Base-by-base conservation (phyloP, 768 basidiomycete species). In the Agaricus sinodeliciosus region DNA sequence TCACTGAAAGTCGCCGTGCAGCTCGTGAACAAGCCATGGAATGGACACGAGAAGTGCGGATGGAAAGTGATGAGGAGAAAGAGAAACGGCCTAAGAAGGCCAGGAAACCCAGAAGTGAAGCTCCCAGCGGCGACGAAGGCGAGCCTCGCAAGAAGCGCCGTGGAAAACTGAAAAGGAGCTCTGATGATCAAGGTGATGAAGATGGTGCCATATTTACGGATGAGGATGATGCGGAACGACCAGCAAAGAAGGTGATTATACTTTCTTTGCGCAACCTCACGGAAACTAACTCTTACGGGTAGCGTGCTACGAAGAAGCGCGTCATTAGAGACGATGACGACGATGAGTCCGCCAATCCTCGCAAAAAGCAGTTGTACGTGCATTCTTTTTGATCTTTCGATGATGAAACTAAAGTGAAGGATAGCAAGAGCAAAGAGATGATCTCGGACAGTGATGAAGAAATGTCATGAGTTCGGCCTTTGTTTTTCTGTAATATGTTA, bases 391-490 rank as follows among this genome's bases (percentile, higher is more conserved):
- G 12, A 35, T 12, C 39, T 37, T 39, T 31, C n/a, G n/a, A 40
- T 25, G 42, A 34, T 46, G 40, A 9, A 57, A 41, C 55, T 59
- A 18, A 60, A 37, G 54, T 9, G 34, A 27, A 42, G 36, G 18
- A 11, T 56, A 94, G 92, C 63, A 94, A 94, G 76, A 93, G 89
- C 62, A 92, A 90, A 67, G 92, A 85, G 60, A 78, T 83, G 66
- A 80, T 95, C 45, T 86, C 86, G 6, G 90, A 94, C 64, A 90
- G 90, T 2, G 92, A 94, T 63, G 91, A 90, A 26, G 87, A 88
- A 48, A 85, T 85, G 83, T 72, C 78, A 63, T 85, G 71, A 74
- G 41, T 19, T 31, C 19, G 13, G 15, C 9, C 36, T 13, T 12
- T 28, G n/a, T 25, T 22, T 15, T 42, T 44, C 11, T 9, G 22